Percentiles rank a stretch among this genome's conserved stretches.
phyloP scores from a whole-genome alignment of 2,329 filamentous ascomycete species.

The Simplicillium aogashimaense region DNA sequence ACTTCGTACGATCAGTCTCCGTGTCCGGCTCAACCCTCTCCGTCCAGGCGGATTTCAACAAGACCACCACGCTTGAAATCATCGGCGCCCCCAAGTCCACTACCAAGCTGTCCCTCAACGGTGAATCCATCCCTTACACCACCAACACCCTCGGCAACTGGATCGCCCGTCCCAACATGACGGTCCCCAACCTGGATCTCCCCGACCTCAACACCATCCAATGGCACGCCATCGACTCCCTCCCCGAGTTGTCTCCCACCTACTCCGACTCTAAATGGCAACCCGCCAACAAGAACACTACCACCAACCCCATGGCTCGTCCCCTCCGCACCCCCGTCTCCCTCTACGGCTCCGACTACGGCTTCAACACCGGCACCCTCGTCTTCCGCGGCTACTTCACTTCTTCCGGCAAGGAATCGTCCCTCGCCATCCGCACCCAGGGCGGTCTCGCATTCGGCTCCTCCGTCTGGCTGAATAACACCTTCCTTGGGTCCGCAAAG shows the following conservation, averaged over 20 bases:
- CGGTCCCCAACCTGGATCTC: conserved; percentile 31
- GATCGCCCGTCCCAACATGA: conserved; percentile 35
- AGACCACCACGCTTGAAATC: conserved; percentile 57
- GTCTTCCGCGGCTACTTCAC: conserved; percentile 63
- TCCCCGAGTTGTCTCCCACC: conserved; percentile 54
- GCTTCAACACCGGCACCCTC: conserved; percentile 59
- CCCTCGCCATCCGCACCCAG: conserved; percentile 47
- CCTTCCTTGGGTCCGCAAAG: conserved; percentile 54
- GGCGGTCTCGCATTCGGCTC: conserved; percentile 60
- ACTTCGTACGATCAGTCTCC: conserved; percentile 52
- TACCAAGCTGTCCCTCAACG: conserved; percentile 33
- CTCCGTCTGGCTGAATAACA: conserved; percentile 54
- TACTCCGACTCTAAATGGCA: conserved; percentile 66
- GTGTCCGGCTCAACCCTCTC: conserved; percentile 45
- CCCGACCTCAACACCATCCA: conserved; percentile 40
- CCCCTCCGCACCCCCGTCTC: conserved; percentile 53
- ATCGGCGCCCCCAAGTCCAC: conserved; percentile 47
- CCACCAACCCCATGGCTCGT: conserved; percentile 49
- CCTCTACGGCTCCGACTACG: conserved; percentile 63
- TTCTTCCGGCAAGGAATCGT: conserved; percentile 48
- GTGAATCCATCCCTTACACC: conserved; percentile 22
- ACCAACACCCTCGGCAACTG: conserved; percentile 34
- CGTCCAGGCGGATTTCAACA: conserved; percentile 63
- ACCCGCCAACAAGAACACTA: conserved; percentile 39
- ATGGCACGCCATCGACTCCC: conserved; percentile 62